Evolutionary conservation across 495 filamentous ascomycete species (phyloP), one percentile per base, ranked within the genome.

Genomic region (Penicillium lagena): DNA sequence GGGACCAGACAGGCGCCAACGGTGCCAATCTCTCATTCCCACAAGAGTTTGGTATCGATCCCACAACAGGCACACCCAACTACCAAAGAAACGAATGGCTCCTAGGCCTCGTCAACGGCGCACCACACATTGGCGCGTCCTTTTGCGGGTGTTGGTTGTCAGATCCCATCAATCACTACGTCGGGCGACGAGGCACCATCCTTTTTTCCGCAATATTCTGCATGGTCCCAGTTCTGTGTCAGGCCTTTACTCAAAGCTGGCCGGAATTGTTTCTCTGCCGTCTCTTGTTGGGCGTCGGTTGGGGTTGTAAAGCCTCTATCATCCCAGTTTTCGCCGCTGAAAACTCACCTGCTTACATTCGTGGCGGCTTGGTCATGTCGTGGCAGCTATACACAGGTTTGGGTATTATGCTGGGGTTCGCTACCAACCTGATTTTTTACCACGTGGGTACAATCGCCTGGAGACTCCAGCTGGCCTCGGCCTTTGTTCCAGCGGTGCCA

Each of bases 341-440:
- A 54, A 89, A 83, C 58, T 70, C 76, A 9, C 88, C 88, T 1
- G 81, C 88, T 12, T 59, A 68, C 14, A 83, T 94, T 42, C 76
- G 88, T 51, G 88, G 88, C 37, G 85, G 78, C 7, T 63, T 94
- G n/a, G 83, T 87, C 32, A 91, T 94, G 87, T 77, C 69, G 12
- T 91, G 86, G 87, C 87, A 94, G 52, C 70, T 90, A 60, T 90
- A 86, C 86, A 89, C 85, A 7, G 87, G 86, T 2, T 90, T 90
- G 47, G 86, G 86, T 33, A 88, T 89, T 52, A 78, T 88, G 51
- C 64, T 87, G 7, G 87, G 87, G 12, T 80, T 75, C 1, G 78
- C 72, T 39, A 78, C 86, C 32, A 90, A 91, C 51, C 65, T 94
- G 17, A 79, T 78, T 1, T 80, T 91, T 15, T 64, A 70, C 37